Base-by-base conservation (phyloP, 2,329 filamentous ascomycete species). In the Arthrobotrys conoides region DNA sequence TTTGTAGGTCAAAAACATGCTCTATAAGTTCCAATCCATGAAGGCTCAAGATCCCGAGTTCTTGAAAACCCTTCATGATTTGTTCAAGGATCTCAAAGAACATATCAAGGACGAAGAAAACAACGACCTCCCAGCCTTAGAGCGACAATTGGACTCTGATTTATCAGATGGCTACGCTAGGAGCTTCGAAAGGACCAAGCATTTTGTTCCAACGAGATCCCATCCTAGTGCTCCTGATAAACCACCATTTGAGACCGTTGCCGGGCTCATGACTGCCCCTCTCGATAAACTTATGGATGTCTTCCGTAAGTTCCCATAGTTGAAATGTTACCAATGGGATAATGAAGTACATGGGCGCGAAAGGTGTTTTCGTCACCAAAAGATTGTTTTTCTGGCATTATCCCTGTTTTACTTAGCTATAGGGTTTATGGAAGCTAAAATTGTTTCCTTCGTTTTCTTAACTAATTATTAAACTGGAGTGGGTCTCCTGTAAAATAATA, bases 201-300 rank as follows among this genome's bases (percentile, higher is more conserved):
- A 83, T 27, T 87, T 90, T 80, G 86, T 87, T 0, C 88, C 88
- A 0, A 85, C 87, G 0, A 85, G 87, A 24, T 86, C 86, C 41
- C 88, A 89, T 82, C 87, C 87, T 0, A 83, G 81, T n/a, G 85
- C 86, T 1, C 87, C 87, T 0, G 85, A 88, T 76, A 85, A 86
- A 41, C 88, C 88, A 1, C 87, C 87, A 0, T 90, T 89, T 75
- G 88, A 90, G 84, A 88, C 87, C 0, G 87, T 85, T 0, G 86
- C 86, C 72, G 88, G 87, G 0, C 80, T 91, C 22, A 78, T 91
- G 82, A 83, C 87, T 0, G 88, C 89, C 14, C 89, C 89, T 0
- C 84, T 90, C 18, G 89, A 90, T 82, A 86, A 86, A 75, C 78
- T 91, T 36, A 84, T 83, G 44, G 88, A 90, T 82, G 64, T 89